A percentile compares a stretch with the other conserved stretches of the same genome.
phyloP scores from a whole-genome alignment of 169 alveolate species.

The Eimeria brunetti region DNA sequence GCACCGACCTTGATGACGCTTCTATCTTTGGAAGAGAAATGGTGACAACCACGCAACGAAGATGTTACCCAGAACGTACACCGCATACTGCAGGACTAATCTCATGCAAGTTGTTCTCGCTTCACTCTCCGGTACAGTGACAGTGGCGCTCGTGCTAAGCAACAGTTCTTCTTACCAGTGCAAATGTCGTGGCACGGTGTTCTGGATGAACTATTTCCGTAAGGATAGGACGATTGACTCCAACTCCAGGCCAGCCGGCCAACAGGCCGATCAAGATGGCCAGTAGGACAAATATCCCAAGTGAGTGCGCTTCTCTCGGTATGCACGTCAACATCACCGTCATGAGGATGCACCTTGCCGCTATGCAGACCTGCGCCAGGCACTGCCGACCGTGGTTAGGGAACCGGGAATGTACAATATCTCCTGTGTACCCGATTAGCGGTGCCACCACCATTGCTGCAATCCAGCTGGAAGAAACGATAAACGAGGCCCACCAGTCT shows the following conservation, averaged over 20 bases:
- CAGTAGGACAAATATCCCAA: slow-evolving; percentile 81
- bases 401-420: slow-evolving; percentile 85
- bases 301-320: slow-evolving; percentile 80
- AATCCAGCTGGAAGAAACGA: slow-evolving; percentile 88
- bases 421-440: slow-evolving; percentile 91
- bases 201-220: slow-evolving; percentile 92
- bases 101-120: background rate
- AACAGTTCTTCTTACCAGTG: slow-evolving; percentile 81
- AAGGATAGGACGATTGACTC: slow-evolving; percentile 92
- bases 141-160: background rate
- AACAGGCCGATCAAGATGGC: slow-evolving; percentile 88
- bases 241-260: slow-evolving; percentile 92
- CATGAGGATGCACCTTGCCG: slow-evolving; percentile 83
- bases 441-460: slow-evolving; percentile 93
- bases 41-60: background rate
- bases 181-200: slow-evolving; percentile 91
- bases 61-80: background rate
- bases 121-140: background rate
- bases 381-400: slow-evolving; percentile 91
- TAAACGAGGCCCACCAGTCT: slow-evolving; percentile 84
- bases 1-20: background rate
- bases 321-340: slow-evolving; percentile 83
- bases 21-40: background rate
- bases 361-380: slow-evolving; percentile 84
- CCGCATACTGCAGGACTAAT: background rate